Evolutionary conservation across 169 alveolate genomes (phyloP).

Genomic region (Plasmodium adleri): DNA sequence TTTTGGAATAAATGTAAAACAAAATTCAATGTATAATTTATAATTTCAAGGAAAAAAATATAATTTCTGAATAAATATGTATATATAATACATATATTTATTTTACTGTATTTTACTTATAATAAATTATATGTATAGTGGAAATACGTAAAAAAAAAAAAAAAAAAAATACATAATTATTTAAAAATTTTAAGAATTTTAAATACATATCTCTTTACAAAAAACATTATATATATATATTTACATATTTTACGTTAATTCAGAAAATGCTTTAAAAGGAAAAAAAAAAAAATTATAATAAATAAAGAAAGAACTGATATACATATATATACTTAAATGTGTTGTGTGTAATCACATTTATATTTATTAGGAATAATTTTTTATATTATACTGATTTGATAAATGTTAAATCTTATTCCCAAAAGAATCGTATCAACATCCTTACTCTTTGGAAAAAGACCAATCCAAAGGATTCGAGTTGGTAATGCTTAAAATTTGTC

Average conservation of each 20-base stretch:
- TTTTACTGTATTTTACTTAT: conserved; percentile 9
- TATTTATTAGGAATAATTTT: not conserved
- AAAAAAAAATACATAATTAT: too few species aligned
- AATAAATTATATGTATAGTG: not conserved
- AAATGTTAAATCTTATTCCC: conserved; percentile 82
- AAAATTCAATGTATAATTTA: not conserved
- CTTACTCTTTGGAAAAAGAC: conserved; percentile 83
- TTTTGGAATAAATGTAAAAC: not conserved
- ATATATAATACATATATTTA: not conserved
- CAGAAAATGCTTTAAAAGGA: too few species aligned
- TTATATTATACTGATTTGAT: not conserved
- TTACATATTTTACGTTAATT: too few species aligned
- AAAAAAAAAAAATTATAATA: too few species aligned
- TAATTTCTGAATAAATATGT: not conserved
- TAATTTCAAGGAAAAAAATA: not conserved
- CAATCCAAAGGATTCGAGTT: conserved; percentile 82
- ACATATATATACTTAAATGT: not conserved
- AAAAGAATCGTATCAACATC: conserved; percentile 74
- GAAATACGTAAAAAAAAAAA: too few species aligned
- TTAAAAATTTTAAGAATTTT: too few species aligned
- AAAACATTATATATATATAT: too few species aligned
- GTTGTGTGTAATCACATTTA: conserved; percentile 1
- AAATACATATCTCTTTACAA: too few species aligned
- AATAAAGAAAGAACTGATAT: too few species aligned
- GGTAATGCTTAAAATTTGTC: conserved; percentile 64